Percentiles rank a stretch among this genome's conserved stretches.
Conservation (phyloP, 73 alveolate genomes). For the Uronychia binucleata region DNA sequence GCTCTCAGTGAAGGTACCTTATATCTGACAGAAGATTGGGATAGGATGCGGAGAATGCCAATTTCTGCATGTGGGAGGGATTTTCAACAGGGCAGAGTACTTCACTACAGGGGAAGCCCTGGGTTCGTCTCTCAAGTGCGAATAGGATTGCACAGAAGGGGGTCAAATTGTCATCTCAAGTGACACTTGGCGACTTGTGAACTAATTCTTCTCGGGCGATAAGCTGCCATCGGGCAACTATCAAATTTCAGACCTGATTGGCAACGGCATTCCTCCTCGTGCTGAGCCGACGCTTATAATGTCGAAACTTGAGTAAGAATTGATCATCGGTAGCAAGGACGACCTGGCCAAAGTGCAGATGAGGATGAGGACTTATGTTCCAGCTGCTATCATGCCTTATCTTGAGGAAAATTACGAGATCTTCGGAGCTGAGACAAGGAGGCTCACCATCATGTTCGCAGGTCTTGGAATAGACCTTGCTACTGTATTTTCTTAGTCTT, state of each 20-base stretch:
- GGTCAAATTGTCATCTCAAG: constrained; percentile 92
- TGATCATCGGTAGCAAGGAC: constrained; percentile 27
- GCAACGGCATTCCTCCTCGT: constrained; percentile 75
- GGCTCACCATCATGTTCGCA: constrained; percentile 87
- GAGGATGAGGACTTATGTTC: constrained; percentile 83
- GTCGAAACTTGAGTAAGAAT: constrained; percentile 63
- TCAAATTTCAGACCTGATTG: constrained; percentile 52
- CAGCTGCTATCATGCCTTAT: constrained; percentile 94
- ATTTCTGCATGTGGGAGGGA: constrained; percentile 95
- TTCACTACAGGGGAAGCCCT: constrained; percentile 95
- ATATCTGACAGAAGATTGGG: constrained; percentile 66
- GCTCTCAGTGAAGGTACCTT: constrained; percentile 64
- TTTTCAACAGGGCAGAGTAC: constrained; percentile 95
- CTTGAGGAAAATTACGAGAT: constrained; percentile 85
- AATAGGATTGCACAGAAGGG: constrained; percentile 91
- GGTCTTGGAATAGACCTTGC: constrained; percentile 91
- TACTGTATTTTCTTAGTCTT: constrained; percentile 19
- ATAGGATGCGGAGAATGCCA: constrained; percentile 96
- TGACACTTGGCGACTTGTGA: constrained; percentile 75
- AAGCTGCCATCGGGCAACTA: constrained; percentile 39
- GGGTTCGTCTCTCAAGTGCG: constrained; percentile 92
- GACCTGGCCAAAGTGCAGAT: constrained; percentile 63
- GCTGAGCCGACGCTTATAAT: constrained; percentile 94
- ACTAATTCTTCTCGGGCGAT: constrained; percentile 69
- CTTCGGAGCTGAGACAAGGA: constrained; percentile 92